Base-by-base conservation (phyloP, 2,329 filamentous ascomycete genomes). In the Aspergillus sp. region DNA sequence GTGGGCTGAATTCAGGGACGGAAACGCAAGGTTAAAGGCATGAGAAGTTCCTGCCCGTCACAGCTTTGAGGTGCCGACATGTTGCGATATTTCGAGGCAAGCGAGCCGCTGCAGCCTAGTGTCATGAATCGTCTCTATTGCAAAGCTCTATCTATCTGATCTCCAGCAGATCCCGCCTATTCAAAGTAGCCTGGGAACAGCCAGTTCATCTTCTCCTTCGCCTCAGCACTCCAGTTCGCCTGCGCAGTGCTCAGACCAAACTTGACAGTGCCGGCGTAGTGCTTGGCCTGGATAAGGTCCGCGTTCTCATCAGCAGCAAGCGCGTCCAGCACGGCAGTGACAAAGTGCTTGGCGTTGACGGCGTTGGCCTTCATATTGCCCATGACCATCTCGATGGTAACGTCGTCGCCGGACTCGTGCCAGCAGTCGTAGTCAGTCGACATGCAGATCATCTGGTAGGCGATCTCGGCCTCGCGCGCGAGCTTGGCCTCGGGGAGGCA, bases 391-490 rank as follows among this genome's bases (percentile, higher is more conserved):
- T 93, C 91, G 23, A 99, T 95, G 64, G 93, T 93, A 65, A 99
- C 95, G 64, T 86, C 82, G 67, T 91, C 91, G 61, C 88, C 90
- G 53, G 85, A 86, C 22, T 86, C 88, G 54, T 93, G 91, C 95
- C 95, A 99, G 87, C 94, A 98, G 83, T 99, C 95, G 78, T 99
- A 99, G 82, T 99, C 95, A 28, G 95, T 99, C 38, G 92, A 92
- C 95, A 99, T 99, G 84, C 94, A 97, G 73, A 99, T 96, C 87
- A 97, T 96, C 82, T 96, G 93, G 80, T 98, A 98, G 41, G 90
- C 91, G 70, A 99, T 91, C 83, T 99, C 95, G 25, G 95, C 95
- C 82, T 99, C 95, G 57, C 92, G 89, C 9, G 95, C 95, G 22
- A 99, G 88, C 84, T 99, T 99, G 54, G 94, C 91, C 81, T 99